Evolutionary conservation across 441 rosid genomes (phyloP), one percentile per base, ranked within the genome.

Genomic region (Flueggea neowawraea): DNA sequence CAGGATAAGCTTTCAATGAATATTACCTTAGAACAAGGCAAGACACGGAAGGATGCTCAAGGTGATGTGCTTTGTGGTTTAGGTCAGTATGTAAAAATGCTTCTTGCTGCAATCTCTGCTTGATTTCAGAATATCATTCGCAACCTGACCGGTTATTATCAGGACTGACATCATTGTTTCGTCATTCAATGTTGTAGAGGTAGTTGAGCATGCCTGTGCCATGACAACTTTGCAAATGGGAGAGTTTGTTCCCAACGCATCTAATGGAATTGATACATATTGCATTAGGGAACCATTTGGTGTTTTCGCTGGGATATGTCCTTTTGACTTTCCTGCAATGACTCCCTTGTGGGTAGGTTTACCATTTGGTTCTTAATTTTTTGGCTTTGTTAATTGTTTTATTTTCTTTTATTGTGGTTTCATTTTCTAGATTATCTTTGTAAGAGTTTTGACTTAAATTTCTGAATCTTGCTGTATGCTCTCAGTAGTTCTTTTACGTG

Each of bases 161-260:
- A 47, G 58, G 43, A 59, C 60, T 54, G 50, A 62, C n/a, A 15
- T 52, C 41, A 49, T 52, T 65, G 65, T 43, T 61, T 71, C 39
- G 6, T 53, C 13, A 14, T 69, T 76, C 47, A 54, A 62, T 39
- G 32, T 28, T 77, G 68, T 68, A 85, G 91, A 79, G 85, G 82
- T 67, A 58, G 88, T 83, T 54, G 86, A 85, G 63, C 81, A 83
- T 65, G 80, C 91, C 33, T 86, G 91, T 81, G 89, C 82, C 62
- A 62, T 83, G 80, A 80, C 82, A 56, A 75, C 82, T 65, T 64
- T 81, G 52, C 84, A 76, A 63, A 72, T 73, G 73, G 89, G 89
- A 16, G 87, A 86, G 64, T 86, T 79, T 68, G 73, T 80, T 58
- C 76, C 89, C 52, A 81, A 80, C 73, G 80, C 72, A 16, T 82